Base-by-base conservation (phyloP, 1,284 basidiomycete species). In the Ceratobasidium theobromae region DNA sequence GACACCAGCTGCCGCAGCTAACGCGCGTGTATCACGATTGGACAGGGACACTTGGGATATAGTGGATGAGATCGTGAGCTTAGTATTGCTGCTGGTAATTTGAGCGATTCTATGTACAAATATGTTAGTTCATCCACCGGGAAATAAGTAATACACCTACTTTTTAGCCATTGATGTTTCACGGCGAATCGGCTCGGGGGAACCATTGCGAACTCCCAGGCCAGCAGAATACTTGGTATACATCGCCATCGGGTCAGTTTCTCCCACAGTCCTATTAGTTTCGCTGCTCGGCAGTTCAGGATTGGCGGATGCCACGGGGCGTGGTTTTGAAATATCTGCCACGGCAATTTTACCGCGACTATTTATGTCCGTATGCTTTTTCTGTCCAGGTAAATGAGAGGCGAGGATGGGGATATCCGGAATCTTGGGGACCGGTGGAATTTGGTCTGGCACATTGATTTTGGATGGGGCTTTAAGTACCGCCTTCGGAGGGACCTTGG, bases 1-100 rank as follows among this genome's bases (percentile, higher is more conserved):
- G 25, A 64, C 49, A n/a, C 60, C 60, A 41, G 60, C 60, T 2
- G 60, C 60, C 6, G 60, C 60, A 43, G 60, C 60, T 35, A 64
- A 41, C 25, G 60, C 60, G 23, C 60, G 60, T 8, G 60, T 64
- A 41, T 64, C 60, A 2, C 60, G 60, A 30, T 52, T 64, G 11
- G 60, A 51, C 48, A 64, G 30, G 33, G 60, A 64, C 16, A 38
- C 4, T 25, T 64, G 60, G 12, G 60, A 64, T n/a, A 16, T 35
- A 18, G 33, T 23, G 25, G 60, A 12, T n/a, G 45, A 33, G 16
- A 64, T 41, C 3, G 23, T 41, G 4, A 38, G 28, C 46, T 43
- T 51, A 25, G 12, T 52, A 25, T 25, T 25, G 38, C 28, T 53
- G 14, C 43, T 48, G 11, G 60, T 38, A 51, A 64, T 53, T 38